Evolutionary conservation across 148 eudicot species (phyloP).

Genomic region (Rhododendron henanense): DNA sequence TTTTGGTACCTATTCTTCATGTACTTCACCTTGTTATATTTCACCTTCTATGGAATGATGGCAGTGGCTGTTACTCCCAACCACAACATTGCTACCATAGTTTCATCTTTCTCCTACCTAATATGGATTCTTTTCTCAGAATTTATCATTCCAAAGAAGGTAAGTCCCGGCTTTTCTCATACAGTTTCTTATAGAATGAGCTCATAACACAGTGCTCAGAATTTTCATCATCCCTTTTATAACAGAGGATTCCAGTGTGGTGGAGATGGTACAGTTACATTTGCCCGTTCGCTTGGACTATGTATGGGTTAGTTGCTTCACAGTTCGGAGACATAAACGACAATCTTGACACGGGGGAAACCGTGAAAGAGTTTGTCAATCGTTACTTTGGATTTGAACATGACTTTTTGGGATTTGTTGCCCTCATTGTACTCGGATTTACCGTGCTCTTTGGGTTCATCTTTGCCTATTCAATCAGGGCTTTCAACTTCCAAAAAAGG

Average conservation of each 20-base stretch:
- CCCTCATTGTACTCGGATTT: constrained; percentile 24
- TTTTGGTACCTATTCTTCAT: constrained; percentile 42
- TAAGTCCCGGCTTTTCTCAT: constrained; percentile 19
- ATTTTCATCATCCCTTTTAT: background rate
- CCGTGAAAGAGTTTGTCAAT: constrained; percentile 29
- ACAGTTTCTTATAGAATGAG: background rate
- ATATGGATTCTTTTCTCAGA: constrained; percentile 51
- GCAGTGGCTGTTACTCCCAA: constrained; percentile 45
- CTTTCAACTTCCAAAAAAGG: background rate
- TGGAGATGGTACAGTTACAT: constrained; percentile 53
- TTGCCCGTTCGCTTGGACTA: constrained; percentile 41
- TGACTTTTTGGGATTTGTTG: constrained; percentile 36
- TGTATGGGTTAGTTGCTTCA: constrained; percentile 44
- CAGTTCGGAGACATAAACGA: constrained; percentile 39
- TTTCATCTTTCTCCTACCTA: constrained; percentile 36
- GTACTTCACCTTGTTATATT: constrained; percentile 47
- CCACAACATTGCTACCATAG: constrained; percentile 37
- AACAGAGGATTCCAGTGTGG: constrained; percentile 76
- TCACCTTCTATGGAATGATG: constrained; percentile 65
- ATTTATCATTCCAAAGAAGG: constrained; percentile 35
- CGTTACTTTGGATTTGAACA: constrained; percentile 35
- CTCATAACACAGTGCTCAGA: background rate
- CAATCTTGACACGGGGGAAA: background rate
- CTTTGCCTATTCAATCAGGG: background rate
- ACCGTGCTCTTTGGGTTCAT: constrained; percentile 28